These are phyloP conservation scores for Cupressus sempervirens DNA, from an alignment of 75 land plant species.

Conservation along the genomic window DNA sequence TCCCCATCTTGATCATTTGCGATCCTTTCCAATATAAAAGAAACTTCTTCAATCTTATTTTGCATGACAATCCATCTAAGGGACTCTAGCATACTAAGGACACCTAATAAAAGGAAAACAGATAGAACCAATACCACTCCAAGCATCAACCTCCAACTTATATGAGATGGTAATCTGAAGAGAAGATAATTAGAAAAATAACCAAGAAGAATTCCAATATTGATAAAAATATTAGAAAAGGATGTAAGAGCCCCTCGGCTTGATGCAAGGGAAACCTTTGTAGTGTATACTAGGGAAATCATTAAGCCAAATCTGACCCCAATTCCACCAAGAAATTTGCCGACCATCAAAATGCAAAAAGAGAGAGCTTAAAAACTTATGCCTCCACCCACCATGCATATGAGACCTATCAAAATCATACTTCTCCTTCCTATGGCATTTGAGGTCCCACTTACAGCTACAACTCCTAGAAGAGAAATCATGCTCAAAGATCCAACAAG, in stretches of 20 bases:
- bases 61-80: constrained; percentile 78
- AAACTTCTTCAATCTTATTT: constrained; percentile 56
- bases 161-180: constrained; percentile 35
- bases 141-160: constrained; percentile 71
- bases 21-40: constrained; percentile 39
- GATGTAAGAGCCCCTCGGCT: constrained; percentile 61
- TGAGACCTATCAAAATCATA: constrained; percentile 66
- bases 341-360: constrained; percentile 47
- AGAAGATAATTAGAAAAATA: constrained; percentile 58
- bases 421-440: constrained; percentile 87
- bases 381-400: constrained; percentile 69
- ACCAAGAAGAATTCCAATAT: constrained; percentile 65
- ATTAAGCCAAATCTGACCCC: constrained; percentile 73
- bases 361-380: constrained; percentile 72
- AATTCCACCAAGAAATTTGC: constrained; percentile 60
- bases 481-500: constrained; percentile 75
- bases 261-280: constrained; percentile 60
- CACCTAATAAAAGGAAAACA: constrained; percentile 49
- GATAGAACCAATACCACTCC: constrained; percentile 68
- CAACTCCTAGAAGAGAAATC: constrained; percentile 69
- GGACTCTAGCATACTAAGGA: constrained; percentile 63
- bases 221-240: constrained; percentile 69
- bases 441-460: constrained; percentile 60
- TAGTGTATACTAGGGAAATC: constrained; percentile 78
- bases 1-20: constrained; percentile 42